Evolutionary conservation across 371 early-diverging fungal species (phyloP).

Genomic region (Mucor saturninus): DNA sequence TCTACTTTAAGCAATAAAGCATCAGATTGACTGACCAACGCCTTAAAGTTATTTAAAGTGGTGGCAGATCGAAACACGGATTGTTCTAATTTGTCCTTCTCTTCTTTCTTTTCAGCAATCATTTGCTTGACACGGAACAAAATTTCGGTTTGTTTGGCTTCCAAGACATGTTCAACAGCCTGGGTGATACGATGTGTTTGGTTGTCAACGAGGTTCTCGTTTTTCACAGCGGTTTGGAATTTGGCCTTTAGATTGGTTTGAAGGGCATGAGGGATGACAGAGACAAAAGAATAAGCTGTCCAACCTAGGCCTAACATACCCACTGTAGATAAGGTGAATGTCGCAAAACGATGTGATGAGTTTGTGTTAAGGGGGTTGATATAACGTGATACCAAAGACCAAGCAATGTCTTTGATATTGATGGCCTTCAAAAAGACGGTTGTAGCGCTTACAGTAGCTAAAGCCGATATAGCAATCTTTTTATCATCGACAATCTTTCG

Average conservation of each 20-base stretch:
- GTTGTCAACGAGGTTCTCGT: background rate
- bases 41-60: background rate
- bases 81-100: slow-evolving; percentile 3
- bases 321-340: background rate
- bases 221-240: slow-evolving; percentile 4
- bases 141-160: slow-evolving; percentile 6
- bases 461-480: background rate
- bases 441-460: slow-evolving; percentile 2
- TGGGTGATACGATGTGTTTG: background rate
- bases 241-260: slow-evolving; percentile 10
- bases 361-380: background rate
- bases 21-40: slow-evolving; percentile 5
- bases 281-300: slow-evolving; percentile 12
- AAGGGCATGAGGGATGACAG: slow-evolving; percentile 8
- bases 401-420: background rate
- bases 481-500: slow-evolving; percentile 13
- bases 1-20: slow-evolving; percentile 4
- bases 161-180: background rate
- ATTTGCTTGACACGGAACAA: slow-evolving; percentile 5
- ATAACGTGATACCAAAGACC: background rate
- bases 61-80: background rate
- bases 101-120: background rate
- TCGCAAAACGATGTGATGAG: background rate
- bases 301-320: slow-evolving; percentile 4
- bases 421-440: background rate